These are phyloP conservation scores for Echium plantagineum DNA, from an alignment of 257 asterid species.

Conservation along the genomic window DNA sequence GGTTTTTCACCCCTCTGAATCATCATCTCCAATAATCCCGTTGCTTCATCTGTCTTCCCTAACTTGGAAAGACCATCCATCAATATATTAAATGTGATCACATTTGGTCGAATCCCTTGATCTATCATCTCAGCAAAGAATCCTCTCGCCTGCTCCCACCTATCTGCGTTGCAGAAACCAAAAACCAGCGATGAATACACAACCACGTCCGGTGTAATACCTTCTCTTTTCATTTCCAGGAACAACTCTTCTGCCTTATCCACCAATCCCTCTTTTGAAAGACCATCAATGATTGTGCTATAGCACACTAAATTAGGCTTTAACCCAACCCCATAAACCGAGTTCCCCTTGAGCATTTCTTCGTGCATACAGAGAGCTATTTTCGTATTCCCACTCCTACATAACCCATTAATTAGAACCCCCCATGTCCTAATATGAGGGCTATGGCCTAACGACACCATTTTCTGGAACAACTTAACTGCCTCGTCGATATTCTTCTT, in stretches of 20 bases:
- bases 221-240: slow-evolving; percentile 44
- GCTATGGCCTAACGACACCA: slow-evolving; percentile 28
- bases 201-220: slow-evolving; percentile 44
- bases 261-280: slow-evolving; percentile 48
- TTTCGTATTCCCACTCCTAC: slow-evolving; percentile 52
- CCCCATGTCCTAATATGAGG: slow-evolving; percentile 50
- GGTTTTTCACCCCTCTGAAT: slow-evolving; percentile 53
- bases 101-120: slow-evolving; percentile 53
- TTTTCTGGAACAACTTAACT: slow-evolving; percentile 32
- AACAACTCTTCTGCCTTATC: slow-evolving; percentile 42
- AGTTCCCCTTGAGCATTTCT: slow-evolving; percentile 27
- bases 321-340: slow-evolving; percentile 24
- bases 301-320: slow-evolving; percentile 43
- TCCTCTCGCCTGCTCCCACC: slow-evolving; percentile 46
- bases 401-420: slow-evolving; percentile 48
- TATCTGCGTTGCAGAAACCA: slow-evolving; percentile 42
- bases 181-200: slow-evolving; percentile 37
- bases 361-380: slow-evolving; percentile 43
- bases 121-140: slow-evolving; percentile 51
- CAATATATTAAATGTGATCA: slow-evolving; percentile 41
- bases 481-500: slow-evolving; percentile 43
- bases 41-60: slow-evolving; percentile 46
- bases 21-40: slow-evolving; percentile 49
- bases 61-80: slow-evolving; percentile 51
- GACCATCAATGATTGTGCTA: slow-evolving; percentile 45